Conservation (phyloP, 2,329 filamentous ascomycete genomes). For the Magnaporthiopsis poae region DNA sequence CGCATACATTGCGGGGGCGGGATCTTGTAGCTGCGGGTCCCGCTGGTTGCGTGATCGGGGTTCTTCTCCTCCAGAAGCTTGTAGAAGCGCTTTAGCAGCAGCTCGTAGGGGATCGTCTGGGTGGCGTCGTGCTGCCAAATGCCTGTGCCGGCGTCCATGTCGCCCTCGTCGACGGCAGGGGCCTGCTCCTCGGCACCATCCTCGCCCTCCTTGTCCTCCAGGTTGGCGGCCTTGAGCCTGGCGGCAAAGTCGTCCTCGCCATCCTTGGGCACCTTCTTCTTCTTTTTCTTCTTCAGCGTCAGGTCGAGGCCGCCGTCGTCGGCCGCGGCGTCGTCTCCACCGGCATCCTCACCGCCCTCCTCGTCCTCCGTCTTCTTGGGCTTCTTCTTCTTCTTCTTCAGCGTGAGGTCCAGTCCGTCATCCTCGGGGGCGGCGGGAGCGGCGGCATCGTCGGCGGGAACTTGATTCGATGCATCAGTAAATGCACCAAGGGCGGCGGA, state of each 20-base stretch:
- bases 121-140: slow-evolving; percentile 79
- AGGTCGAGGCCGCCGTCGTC: slow-evolving; percentile 48
- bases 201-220: slow-evolving; percentile 52
- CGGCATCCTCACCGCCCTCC: slow-evolving; percentile 29
- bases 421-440: slow-evolving; percentile 28
- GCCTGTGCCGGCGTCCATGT: slow-evolving; percentile 78
- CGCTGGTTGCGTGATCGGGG: slow-evolving; percentile 83
- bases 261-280: slow-evolving; percentile 38
- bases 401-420: slow-evolving; percentile 52
- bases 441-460: slow-evolving; percentile 21
- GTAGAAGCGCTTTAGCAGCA: slow-evolving; percentile 88
- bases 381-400: slow-evolving; percentile 69
- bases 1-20: slow-evolving; percentile 95
- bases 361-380: slow-evolving; percentile 45
- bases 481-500: slow-evolving; percentile 45
- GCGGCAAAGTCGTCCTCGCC: slow-evolving; percentile 50
- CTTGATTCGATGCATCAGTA: slow-evolving; percentile 40
- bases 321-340: slow-evolving; percentile 43
- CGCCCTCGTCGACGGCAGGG: slow-evolving; percentile 43
- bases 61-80: slow-evolving; percentile 88
- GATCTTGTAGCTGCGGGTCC: slow-evolving; percentile 95
- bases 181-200: slow-evolving; percentile 37
- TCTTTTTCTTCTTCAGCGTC: slow-evolving; percentile 67
- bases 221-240: slow-evolving; percentile 52
- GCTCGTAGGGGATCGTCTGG: slow-evolving; percentile 69